These are phyloP conservation scores for Cercospora zeina DNA, from an alignment of 2,329 filamentous ascomycete species.

Conservation along the genomic window DNA sequence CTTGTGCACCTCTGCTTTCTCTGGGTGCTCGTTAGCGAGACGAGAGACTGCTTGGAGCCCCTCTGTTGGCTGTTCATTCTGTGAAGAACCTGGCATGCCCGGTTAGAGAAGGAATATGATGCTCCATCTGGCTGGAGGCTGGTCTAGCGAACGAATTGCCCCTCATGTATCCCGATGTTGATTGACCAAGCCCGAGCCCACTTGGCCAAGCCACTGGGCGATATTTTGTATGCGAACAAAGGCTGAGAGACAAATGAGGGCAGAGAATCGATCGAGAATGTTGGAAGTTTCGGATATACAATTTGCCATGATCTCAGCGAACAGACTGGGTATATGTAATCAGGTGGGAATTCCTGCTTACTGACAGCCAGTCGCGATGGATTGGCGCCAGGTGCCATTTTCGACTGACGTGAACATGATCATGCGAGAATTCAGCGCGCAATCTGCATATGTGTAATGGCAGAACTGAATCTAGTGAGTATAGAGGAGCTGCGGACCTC, in stretches of 20 bases:
- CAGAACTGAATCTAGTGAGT: background rate
- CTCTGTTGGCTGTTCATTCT: too few relatives aligned
- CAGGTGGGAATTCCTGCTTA: background rate
- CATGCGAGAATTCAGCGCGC: background rate
- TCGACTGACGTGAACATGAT: slow-evolving; percentile 4
- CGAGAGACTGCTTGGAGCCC: too few relatives aligned
- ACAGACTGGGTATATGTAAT: background rate
- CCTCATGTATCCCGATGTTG: background rate
- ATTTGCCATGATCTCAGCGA: background rate
- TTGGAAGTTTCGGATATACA: background rate
- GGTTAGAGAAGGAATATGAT: background rate
- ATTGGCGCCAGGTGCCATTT: background rate
- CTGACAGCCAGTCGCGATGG: background rate
- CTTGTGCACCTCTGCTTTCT: too few relatives aligned
- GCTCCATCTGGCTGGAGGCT: background rate
- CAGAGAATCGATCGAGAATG: background rate
- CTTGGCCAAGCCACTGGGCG: background rate
- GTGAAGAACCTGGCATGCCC: background rate
- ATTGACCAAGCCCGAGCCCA: background rate
- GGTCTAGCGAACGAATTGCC: background rate
- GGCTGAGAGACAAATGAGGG: background rate
- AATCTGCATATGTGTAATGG: background rate
- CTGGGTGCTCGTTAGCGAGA: too few relatives aligned
- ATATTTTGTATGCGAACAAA: background rate
- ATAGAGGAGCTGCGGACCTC: background rate